Base-by-base conservation (phyloP, 2,329 filamentous ascomycete genomes). In the Aspergillus carbonarius region DNA sequence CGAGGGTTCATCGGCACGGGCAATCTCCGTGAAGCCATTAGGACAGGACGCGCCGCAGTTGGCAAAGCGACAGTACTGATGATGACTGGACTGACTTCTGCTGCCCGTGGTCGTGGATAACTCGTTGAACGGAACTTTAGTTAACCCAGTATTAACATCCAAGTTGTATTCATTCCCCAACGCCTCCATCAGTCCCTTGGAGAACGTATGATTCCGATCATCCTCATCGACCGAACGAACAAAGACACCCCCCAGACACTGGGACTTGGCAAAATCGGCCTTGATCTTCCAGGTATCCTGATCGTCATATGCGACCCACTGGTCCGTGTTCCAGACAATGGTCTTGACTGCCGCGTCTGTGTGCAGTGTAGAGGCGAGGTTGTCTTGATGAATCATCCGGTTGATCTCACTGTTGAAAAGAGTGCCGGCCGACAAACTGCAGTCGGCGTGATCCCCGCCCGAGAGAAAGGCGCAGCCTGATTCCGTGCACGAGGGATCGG, bases 241-340 rank as follows among this genome's bases (percentile, higher is more conserved):
- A 32, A 68, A 56, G 5, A 70, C 55, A 5, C 76, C 76, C 3
- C 69, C 68, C 1, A 78, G 64, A 37, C 76, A 74, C 4, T 62
- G 47, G 0, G 54, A 40, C 10, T 71, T 71, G 1, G 75, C 75
- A 54, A 61, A 76, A 2, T 77, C 63, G 2, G 66, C 65, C 55
- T 79, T 79, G 17, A 68, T 57, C 30, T 68, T 61, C 17, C 74
- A 67, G 2, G 78, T 80, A 5, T 74, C 67, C 0, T 57, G 55
- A 51, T 81, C 76, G 40, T 74, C 72, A 32, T 68, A 74, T 1
- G 69, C 68, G 2, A 72, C 61, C 68, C 67, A 69, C 20, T 68
- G 62, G 40, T 68, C 55, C 0, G 34, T 53, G 20, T 59, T 37
- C 42, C 55, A 68, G 2, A 48, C 55, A 1, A 67, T 48, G 6